Conservation (phyloP, 31 red algal species). For the Asparagopsis taxiformis region DNA sequence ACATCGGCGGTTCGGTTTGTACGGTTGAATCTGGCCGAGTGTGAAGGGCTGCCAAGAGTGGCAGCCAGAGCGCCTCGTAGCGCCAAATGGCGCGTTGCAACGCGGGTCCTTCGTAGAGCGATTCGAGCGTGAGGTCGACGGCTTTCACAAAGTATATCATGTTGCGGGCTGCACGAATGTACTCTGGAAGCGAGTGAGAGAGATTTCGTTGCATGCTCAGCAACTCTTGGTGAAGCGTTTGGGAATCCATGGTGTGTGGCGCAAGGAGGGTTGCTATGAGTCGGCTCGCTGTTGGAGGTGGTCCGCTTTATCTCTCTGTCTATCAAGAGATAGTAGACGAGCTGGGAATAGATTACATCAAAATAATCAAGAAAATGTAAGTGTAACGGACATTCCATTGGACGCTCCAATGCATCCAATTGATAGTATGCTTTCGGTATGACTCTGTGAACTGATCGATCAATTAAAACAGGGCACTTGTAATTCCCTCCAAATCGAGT, state of each 20-base stretch:
- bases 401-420: no score
- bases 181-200: constrained; percentile 55
- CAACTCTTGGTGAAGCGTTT: constrained; percentile 31
- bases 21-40: constrained; percentile 19
- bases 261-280: neutral
- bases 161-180: constrained; percentile 47
- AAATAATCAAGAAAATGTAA: no score
- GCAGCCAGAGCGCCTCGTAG: constrained; percentile 68
- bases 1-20: constrained; percentile 11
- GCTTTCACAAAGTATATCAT: constrained; percentile 61
- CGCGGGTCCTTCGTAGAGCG: constrained; percentile 64
- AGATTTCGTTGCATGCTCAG: constrained; percentile 60
- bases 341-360: no score
- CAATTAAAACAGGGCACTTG: no score
- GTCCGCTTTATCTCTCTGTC: no score
- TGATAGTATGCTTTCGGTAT: no score
- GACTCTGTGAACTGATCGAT: no score
- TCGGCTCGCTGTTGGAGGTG: neutral
- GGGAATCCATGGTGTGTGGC: constrained; percentile 25
- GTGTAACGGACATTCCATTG: no score
- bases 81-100: constrained; percentile 67
- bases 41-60: constrained; percentile 45
- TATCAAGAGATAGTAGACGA: no score
- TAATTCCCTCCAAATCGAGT: no score
- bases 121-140: constrained; percentile 63